Base-by-base conservation (phyloP, 345 rosid genomes). In the Laguncularia racemosa region DNA sequence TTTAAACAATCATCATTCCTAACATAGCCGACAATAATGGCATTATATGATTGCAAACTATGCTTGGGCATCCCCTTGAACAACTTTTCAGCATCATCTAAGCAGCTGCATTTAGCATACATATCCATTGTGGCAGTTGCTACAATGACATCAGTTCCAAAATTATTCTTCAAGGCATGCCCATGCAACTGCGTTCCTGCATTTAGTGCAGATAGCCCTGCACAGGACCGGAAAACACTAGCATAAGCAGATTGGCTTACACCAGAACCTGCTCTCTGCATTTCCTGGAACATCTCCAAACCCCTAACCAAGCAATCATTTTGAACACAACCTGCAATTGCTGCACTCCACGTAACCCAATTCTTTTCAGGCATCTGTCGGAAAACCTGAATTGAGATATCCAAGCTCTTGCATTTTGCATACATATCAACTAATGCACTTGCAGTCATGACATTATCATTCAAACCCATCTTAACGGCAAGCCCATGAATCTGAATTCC, bases 361-460 rank as follows among this genome's bases (percentile, higher is more conserved):
- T 92, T 92, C 72, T 75, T 83, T 60, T 70, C 83, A 2, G 91
- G 76, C 62, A 92, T 80, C 66, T 68, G 74, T 12, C 46, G 18
- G 67, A 92, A 92, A 28, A 86, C 72, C 56, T 56, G 63, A 58
- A 89, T 59, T 0, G 98, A 83, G 53, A 67, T 73, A 48, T 76
- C 71, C 56, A 86, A 58, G 57, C 82, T 77, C 64, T 73, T 80
- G 52, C 93, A 84, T 68, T 92, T 92, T 0, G 84, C 93, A 71
- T 92, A 92, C 98, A 89, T 89, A 71, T 83, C 91, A 59, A 92
- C 75, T 65, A 89, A 71, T 47, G 98, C 93, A 80, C 89, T 83
- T 0, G 85, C 92, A 4, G 89, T 64, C 20, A 86, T 78, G 52
- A 89, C 93, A 69, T 92, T 81, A 55, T 46, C 54, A 60, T 78